phyloP scores from a whole-genome alignment of 805 yeast species.

The Suhomyces vadensis region DNA sequence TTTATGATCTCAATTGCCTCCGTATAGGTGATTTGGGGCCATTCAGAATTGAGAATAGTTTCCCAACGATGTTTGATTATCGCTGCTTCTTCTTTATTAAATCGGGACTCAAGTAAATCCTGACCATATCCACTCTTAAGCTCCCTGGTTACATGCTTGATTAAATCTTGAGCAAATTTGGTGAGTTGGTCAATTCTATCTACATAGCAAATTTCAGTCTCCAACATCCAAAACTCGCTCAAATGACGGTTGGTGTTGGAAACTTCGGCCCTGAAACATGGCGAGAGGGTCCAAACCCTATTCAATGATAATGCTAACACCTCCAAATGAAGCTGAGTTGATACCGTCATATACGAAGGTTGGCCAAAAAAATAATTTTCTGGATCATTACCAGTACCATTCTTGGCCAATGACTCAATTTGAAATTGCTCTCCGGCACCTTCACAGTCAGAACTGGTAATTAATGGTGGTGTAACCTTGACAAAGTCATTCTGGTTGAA shows the following conservation, averaged over 20 bases:
- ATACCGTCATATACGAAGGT: slow-evolving; percentile 76
- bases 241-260: slow-evolving; percentile 90
- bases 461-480: slow-evolving; percentile 82
- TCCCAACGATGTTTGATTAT: slow-evolving; percentile 59
- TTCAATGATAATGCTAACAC: slow-evolving; percentile 70
- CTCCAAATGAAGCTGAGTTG: slow-evolving; percentile 90
- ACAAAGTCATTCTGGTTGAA: slow-evolving; percentile 56
- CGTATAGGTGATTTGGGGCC: slow-evolving; percentile 74
- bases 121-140: slow-evolving; percentile 23
- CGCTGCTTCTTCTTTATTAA: slow-evolving; percentile 36
- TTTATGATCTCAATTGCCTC: slow-evolving; percentile 63
- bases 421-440: slow-evolving; percentile 93
- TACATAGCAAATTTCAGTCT: slow-evolving; percentile 80
- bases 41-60: slow-evolving; percentile 44
- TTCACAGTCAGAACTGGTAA: slow-evolving; percentile 92
- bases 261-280: slow-evolving; percentile 92
- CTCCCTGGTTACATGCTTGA: slow-evolving; percentile 43
- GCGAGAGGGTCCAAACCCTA: slow-evolving; percentile 85
- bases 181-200: slow-evolving; percentile 61
- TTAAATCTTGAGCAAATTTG: slow-evolving; percentile 66
- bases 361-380: slow-evolving; percentile 56
- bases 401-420: slow-evolving; percentile 37
- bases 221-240: slow-evolving; percentile 97
- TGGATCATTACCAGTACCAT: neutral
- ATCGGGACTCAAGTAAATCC: slow-evolving; percentile 39